These are phyloP conservation scores for Termitomyces bulborhizus DNA, from an alignment of 768 basidiomycete genomes.

Conservation along the genomic window DNA sequence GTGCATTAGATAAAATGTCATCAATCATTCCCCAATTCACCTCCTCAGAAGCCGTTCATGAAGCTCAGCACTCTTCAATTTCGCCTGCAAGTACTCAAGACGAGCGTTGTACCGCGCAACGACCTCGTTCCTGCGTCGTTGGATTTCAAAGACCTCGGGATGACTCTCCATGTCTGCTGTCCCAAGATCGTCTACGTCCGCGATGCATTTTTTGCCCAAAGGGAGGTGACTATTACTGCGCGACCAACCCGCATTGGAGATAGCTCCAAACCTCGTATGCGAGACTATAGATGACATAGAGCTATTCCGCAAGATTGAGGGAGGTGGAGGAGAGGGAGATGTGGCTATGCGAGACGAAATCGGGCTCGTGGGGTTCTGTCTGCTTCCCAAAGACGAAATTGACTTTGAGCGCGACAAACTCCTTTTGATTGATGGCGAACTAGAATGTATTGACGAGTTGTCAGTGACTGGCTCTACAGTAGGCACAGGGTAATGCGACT, in stretches of 20 bases:
- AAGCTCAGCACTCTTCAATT: constrained; percentile 71
- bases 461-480: constrained; percentile 24
- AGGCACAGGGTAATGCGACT: constrained; percentile 7
- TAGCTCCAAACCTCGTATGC: constrained; percentile 31
- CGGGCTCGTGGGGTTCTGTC: constrained; percentile 20
- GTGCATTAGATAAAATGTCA: too few species aligned
- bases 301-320: constrained; percentile 34
- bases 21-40: constrained; percentile 1
- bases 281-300: constrained; percentile 54
- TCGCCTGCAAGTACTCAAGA: constrained; percentile 69
- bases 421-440: constrained; percentile 34
- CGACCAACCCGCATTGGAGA: constrained; percentile 27
- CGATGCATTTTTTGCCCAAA: constrained; percentile 17
- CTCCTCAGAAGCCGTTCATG: constrained; percentile 39
- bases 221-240: constrained; percentile 40
- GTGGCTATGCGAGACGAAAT: constrained; percentile 22
- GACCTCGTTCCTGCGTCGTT: constrained; percentile 59
- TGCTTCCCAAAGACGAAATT: constrained; percentile 23
- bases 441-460: constrained; percentile 35
- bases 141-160: constrained; percentile 55
- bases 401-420: constrained; percentile 38
- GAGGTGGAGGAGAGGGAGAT: constrained; percentile 12
- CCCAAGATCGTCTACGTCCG: constrained; percentile 20
- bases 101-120: constrained; percentile 63
- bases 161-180: constrained; percentile 20